Evolutionary conservation across 1,284 basidiomycete genomes (phyloP), one percentile per base, ranked within the genome.

Genomic region (Irpex sp.): DNA sequence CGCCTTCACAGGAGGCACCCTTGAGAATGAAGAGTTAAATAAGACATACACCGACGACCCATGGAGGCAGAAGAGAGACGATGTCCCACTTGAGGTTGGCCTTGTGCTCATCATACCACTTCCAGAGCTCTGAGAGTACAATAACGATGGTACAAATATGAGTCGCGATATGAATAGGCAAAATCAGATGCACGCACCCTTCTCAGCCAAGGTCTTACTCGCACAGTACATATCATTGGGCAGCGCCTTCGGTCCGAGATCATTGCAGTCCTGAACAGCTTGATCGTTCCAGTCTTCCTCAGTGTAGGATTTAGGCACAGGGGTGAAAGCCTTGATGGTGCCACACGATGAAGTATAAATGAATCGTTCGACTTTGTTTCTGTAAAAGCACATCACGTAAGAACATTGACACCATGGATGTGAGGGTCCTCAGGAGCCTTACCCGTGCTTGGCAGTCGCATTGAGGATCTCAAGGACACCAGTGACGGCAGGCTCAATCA

Each of bases 141-240:
- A 7, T 52, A 8, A 65, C 31, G 5, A 34, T 34, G 31, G 31
- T 34, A 6, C 31, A 34, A 34, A 6, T 26, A 26, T 34, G 31
- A 34, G 31, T 6, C 31, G 1, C 31, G 31, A 34, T 34, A 34
- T 34, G 31, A 34, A 34, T 34, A 34, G 6, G 31, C 31, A 34
- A 34, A 34, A 6, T 34, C 31, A 34, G 5, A 34, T 34, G 8
- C 66, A 70, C 66, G 63, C 68, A 82, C 82, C 83, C 66, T 74
- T 77, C 72, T 94, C 92, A 1, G 91, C 90, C 1, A 93, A 76
- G 4, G 83, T 85, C 78, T 94, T 93, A 21, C 82, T 84, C 13
- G 82, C 84, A 55, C 78, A 74, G 70, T 89, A 91, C 69, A 83
- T 85, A 49, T 76, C 72, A 5, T 72, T 62, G 1, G 69, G 67